Base-by-base conservation (phyloP, 805 yeast genomes). In the Dipodascus albidus region DNA sequence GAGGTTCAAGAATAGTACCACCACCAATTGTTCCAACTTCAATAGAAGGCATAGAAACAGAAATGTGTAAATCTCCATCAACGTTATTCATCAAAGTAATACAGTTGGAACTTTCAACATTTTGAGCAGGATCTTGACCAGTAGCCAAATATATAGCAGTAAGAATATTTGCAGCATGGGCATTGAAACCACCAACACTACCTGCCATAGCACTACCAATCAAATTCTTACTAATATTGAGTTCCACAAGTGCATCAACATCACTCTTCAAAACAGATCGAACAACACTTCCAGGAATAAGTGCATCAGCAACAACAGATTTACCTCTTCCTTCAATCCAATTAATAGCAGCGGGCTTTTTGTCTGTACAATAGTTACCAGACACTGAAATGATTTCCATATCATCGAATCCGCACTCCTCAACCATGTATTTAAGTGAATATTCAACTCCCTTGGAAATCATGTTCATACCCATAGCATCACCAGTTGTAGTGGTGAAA, bases 381-480 rank as follows among this genome's bases (percentile, higher is more conserved):
- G 96, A 88, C 52, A 93, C 85, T 1, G 97, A 87, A 50, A 93
- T 82, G 55, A 93, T 78, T 57, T 78, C 81, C 99, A 93, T 93
- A 70, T 93, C 99, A 22, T 80, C 82, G 81, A 91, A 93, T 2
- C 96, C 98, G 67, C 83, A 83, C 62, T 84, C 90, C 62, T 84
- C 86, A 47, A 78, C 80, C 96, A 93, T 88, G 67, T 78, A 81
- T 57, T 82, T 82, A 64, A 93, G 78, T 0, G 96, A 80, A 67
- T 74, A 77, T 67, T 93, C 99, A 49, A 89, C 96, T 69, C 99
- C 99, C 72, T 93, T 93, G 24, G 98, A 91, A 57, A 93, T 93
- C 99, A 93, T 93, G 69, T 93, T 93, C 99, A 93, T 93, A 59
- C 99, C 99, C 99, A 93, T 93, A 19, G 99, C 99, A 74, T 93